Conservation (phyloP, 2,329 filamentous ascomycete genomes). For the Fusarium agapanthi region DNA sequence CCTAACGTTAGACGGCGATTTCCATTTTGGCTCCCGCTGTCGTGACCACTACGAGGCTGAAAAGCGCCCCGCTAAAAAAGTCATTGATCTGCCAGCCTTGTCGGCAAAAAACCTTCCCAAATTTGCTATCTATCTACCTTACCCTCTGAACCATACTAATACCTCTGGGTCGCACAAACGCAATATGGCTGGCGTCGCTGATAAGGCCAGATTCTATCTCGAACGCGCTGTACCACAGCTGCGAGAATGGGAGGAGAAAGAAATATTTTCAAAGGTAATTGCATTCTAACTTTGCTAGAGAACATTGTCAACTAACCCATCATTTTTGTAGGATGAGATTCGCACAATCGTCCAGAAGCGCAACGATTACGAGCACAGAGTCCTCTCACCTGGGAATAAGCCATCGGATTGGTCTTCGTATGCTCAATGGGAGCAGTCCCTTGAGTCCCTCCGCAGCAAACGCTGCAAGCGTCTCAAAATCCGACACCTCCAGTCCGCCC, state of each 20-base stretch:
- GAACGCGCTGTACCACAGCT: slow-evolving; percentile 93
- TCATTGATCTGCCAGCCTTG: slow-evolving; percentile 27
- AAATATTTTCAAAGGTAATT: slow-evolving; percentile 82
- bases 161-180: background rate
- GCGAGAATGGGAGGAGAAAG: slow-evolving; percentile 89
- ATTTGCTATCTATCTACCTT: background rate
- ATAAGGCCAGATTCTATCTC: slow-evolving; percentile 94
- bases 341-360: slow-evolving; percentile 87
- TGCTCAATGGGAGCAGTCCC: slow-evolving; percentile 73
- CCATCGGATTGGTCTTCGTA: slow-evolving; percentile 86
- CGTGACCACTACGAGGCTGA: slow-evolving; percentile 24
- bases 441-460: slow-evolving; percentile 82
- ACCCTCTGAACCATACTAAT: background rate
- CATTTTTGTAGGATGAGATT: slow-evolving; percentile 77
- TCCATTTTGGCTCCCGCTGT: background rate
- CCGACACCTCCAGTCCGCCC: slow-evolving; percentile 69
- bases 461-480: slow-evolving; percentile 83
- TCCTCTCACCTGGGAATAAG: slow-evolving; percentile 81
- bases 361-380: slow-evolving; percentile 90
- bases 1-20: slow-evolving; percentile 1
- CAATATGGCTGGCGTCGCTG: slow-evolving; percentile 81
- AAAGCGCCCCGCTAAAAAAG: slow-evolving; percentile 30
- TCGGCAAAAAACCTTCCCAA: slow-evolving; percentile 33
- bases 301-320: slow-evolving; percentile 11
- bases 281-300: background rate